Percentiles rank a stretch among this genome's conserved stretches.
Conservation (phyloP, 805 yeast genomes). For the Starmerella sp. region DNA sequence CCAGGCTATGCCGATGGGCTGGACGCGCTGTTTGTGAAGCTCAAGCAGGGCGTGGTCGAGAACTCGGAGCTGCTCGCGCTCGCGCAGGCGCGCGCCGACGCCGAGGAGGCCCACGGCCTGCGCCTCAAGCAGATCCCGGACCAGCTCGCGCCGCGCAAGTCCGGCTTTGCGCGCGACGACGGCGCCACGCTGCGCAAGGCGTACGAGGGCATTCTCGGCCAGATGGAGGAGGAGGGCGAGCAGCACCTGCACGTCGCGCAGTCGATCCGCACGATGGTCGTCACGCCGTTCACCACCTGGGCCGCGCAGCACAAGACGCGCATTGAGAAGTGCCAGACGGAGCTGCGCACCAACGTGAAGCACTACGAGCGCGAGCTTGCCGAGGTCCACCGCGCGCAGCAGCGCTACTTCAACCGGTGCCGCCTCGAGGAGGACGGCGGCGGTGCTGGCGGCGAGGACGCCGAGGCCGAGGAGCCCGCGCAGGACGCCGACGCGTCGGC, state of each 20-base stretch:
- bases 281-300: constrained; percentile 67
- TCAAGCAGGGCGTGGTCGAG: constrained; percentile 49
- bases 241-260: constrained; percentile 51
- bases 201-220: constrained; percentile 43
- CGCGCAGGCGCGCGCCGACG: constrained; percentile 59
- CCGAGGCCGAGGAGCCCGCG: background rate
- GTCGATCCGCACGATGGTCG: constrained; percentile 47
- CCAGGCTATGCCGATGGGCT: constrained; percentile 26
- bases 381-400: constrained; percentile 47
- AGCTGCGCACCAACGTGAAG: constrained; percentile 41
- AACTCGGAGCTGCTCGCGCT: constrained; percentile 56
- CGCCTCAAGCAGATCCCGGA: constrained; percentile 36
- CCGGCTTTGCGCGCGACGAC: constrained; percentile 44
- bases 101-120: constrained; percentile 55
- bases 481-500: background rate
- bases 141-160: constrained; percentile 31
- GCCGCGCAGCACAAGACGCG: constrained; percentile 59
- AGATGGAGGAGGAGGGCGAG: constrained; percentile 47
- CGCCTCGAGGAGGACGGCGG: constrained; percentile 50
- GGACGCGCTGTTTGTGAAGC: constrained; percentile 30
- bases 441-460: background rate
- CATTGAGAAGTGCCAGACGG: constrained; percentile 48
- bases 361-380: constrained; percentile 39
- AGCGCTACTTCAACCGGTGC: constrained; percentile 66
- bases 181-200: constrained; percentile 57